phyloP scores from a whole-genome alignment of 257 asterid species.

The Sherardia arvensis region DNA sequence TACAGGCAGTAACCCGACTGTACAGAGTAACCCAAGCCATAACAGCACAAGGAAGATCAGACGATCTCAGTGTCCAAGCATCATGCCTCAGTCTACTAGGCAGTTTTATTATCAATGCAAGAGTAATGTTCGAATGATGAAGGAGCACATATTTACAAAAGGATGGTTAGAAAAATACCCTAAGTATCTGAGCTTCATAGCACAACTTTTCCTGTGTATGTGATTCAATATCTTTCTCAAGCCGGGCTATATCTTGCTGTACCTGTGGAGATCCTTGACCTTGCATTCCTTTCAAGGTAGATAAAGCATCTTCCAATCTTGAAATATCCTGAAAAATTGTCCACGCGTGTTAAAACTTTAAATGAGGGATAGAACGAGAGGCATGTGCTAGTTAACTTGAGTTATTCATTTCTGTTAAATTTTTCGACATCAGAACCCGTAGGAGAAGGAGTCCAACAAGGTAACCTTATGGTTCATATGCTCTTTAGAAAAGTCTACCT shows the following conservation, averaged over 20 bases:
- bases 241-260: slow-evolving; percentile 69
- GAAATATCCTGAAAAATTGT: slow-evolving; percentile 69
- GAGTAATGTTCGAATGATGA: neutral
- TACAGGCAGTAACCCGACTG: neutral
- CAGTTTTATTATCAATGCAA: neutral
- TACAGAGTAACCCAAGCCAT: neutral
- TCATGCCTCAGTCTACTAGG: neutral
- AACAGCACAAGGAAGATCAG: neutral
- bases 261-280: slow-evolving; percentile 70
- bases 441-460: neutral
- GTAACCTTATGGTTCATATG: neutral
- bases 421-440: neutral
- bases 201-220: slow-evolving; percentile 77
- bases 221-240: slow-evolving; percentile 76
- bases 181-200: slow-evolving; percentile 92
- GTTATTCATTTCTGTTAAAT: neutral
- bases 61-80: neutral
- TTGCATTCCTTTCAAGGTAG: slow-evolving; percentile 72
- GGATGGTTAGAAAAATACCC: slow-evolving; percentile 36
- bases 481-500: neutral
- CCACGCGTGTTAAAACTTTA: neutral
- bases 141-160: neutral
- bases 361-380: neutral
- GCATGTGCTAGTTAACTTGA: too few species aligned
- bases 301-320: slow-evolving; percentile 65